phyloP scores from a whole-genome alignment of 257 asterid genomes.

The Nicotiana paniculata region DNA sequence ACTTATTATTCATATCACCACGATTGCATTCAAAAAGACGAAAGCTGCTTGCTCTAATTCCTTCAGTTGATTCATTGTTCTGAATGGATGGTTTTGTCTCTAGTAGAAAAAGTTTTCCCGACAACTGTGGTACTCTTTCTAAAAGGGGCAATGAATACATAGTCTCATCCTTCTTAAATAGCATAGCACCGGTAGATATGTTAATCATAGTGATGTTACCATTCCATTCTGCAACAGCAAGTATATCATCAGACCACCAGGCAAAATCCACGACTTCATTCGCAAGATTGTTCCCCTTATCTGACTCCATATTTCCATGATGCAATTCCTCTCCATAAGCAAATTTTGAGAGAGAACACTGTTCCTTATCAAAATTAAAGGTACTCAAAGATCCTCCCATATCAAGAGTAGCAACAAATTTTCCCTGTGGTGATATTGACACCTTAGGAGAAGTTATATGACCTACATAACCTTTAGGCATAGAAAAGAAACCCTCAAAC shows the following conservation, averaged over 20 bases:
- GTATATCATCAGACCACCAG: conserved; percentile 87
- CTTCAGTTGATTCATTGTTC: conserved; percentile 31
- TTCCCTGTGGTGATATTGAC: conserved; percentile 67
- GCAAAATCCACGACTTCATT: conserved; percentile 63
- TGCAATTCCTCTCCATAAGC: conserved; percentile 30
- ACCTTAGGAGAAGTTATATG: conserved; percentile 64
- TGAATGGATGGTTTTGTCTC: conserved; percentile 46
- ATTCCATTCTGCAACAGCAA: conserved; percentile 54
- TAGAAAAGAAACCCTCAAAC: conserved; percentile 60
- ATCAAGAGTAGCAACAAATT: conserved; percentile 66
- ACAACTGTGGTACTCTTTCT: conserved; percentile 55
- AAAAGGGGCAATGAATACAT: conserved; percentile 63
- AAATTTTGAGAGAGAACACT: conserved; percentile 36
- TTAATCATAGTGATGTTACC: conserved; percentile 63
- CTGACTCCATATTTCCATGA: conserved; percentile 27
- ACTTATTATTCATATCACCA: conserved; percentile 26
- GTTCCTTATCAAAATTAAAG: conserved; percentile 61
- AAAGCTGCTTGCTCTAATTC: conserved; percentile 19
- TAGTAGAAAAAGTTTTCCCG: conserved; percentile 63
- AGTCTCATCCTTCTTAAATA: conserved; percentile 42
- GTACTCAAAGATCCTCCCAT: conserved; percentile 51
- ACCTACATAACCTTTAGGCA: conserved; percentile 31
- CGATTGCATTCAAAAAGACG: conserved; percentile 31
- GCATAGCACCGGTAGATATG: conserved; percentile 30
- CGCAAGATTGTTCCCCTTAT: conserved; percentile 24